Percentiles rank a stretch among this genome's conserved stretches.
Evolutionary conservation across 2,329 filamentous ascomycete species (phyloP).

Genomic region (Fusarium begoniae): DNA sequence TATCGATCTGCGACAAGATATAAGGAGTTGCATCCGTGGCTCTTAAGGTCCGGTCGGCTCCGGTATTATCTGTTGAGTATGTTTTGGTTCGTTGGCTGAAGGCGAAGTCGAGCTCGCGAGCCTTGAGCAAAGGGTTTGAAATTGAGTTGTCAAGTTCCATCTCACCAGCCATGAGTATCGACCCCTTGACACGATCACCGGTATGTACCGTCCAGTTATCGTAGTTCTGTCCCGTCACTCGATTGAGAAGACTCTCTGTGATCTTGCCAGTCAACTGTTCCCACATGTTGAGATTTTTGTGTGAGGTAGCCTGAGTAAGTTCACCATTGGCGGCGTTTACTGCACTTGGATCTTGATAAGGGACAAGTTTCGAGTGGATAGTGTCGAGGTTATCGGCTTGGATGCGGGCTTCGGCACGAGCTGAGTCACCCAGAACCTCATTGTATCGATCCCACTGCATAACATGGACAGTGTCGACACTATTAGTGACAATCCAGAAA

Average conservation of each 20-base stretch:
- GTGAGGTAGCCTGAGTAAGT: slow-evolving; percentile 27
- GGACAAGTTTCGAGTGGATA: slow-evolving; percentile 54
- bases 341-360: slow-evolving; percentile 53
- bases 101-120: slow-evolving; percentile 58
- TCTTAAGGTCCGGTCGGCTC: slow-evolving; percentile 53
- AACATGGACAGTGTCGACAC: slow-evolving; percentile 51
- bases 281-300: slow-evolving; percentile 57
- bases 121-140: slow-evolving; percentile 44
- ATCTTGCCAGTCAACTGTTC: slow-evolving; percentile 60
- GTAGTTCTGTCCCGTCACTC: slow-evolving; percentile 55
- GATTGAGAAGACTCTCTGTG: slow-evolving; percentile 54
- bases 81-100: slow-evolving; percentile 55
- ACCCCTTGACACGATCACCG: slow-evolving; percentile 60
- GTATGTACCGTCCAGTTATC: slow-evolving; percentile 64
- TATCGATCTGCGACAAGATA: slow-evolving; percentile 53
- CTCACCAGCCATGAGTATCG: slow-evolving; percentile 50
- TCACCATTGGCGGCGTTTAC: slow-evolving; percentile 28
- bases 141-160: slow-evolving; percentile 53
- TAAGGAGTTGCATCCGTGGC: slow-evolving; percentile 60
- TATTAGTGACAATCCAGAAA: slow-evolving; percentile 63
- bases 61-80: slow-evolving; percentile 52
- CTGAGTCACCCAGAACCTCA: slow-evolving; percentile 62
- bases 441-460: slow-evolving; percentile 66
- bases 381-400: slow-evolving; percentile 53
- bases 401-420: slow-evolving; percentile 55